Base-by-base conservation (phyloP, 78 protist species). In the Polysphondylium violaceum region DNA sequence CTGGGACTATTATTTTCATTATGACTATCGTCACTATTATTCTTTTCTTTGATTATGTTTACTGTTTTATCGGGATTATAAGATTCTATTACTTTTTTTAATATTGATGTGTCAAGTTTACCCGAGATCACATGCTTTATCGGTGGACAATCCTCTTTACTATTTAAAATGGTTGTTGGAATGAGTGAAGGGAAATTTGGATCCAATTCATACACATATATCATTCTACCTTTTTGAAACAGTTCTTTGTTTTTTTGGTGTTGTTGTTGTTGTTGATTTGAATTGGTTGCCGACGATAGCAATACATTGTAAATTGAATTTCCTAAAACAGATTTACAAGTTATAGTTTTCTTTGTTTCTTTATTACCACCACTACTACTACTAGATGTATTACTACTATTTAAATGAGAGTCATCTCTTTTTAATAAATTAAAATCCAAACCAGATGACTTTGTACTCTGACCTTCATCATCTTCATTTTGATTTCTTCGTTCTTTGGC, bases 131-230 rank as follows among this genome's bases (percentile, higher is more conserved):
- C 38, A n/a, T 67, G 58, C 63, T 69, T 44, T 25, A 41, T 14
- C 14, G 19, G 8, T n/a, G 76, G 71, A 55, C 89, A 53, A 56
- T 79, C 89, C 16, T 83, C 78, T 31, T 83, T 69, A 33, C 79
- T 69, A 27, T 55, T 40, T 7, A 58, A 23, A 8, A 59, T 58
- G 1, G 90, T 69, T 33, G 64, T 53, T 58, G 90, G 90, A 41
- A 83, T 21, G 27, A 25, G 44, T 83, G 67, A 78, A 11, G 77
- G 51, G 44, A 83, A 83, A 43, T 58, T 51, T 21, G 90, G 74
- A 71, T 83, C 90, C 41, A 83, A 58, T 33, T 83, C 90, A 59
- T 69, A 83, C 16, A 31, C 35, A 69, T 83, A 83, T 16, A 47
- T 2, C 74, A 65, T 83, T 71, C 90, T 83, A 27, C 79, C 76